Base-by-base conservation (phyloP, 768 basidiomycete species). In the Trametes cinnabarina region DNA sequence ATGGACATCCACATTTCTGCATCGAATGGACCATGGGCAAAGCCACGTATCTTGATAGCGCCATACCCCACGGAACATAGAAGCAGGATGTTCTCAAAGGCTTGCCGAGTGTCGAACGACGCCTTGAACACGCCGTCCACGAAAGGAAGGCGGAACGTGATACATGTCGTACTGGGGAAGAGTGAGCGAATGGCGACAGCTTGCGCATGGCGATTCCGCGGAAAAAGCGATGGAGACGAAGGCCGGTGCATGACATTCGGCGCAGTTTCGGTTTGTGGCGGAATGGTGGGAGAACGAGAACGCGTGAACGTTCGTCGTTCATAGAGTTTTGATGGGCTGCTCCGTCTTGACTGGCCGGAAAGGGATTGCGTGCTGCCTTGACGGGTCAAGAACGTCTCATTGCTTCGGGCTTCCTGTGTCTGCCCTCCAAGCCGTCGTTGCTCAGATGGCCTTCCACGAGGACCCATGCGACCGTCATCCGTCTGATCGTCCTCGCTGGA, bases 261-360 rank as follows among this genome's bases (percentile, higher is more conserved):
- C 47, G 71, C 65, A 44, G 66, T 67, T 23, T 68, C 68, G 4
- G 43, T 28, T 14, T 40, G 68, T 64, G 40, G 73, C 14, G 61
- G 58, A 14, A 82, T 68, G 11, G 77, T 80, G 40, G 89, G 88
- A 1, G 89, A 90, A 20, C 83, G 82, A 7, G 89, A 90, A n/a
- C 88, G 85, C 35, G 87, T 83, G 65, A 90, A 88, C 1, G 82
- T 50, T 79, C 76, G 49, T 69, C 75, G 40, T 68, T 74, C 47
- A 66, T 53, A 63, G 22, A 69, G 61, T 15, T 62, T 66, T 20
- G 76, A 67, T 7, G 74, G 55, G 62, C 72, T 49, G 69, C 69
- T 62, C 74, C 77, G 57, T 75, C 80, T 56, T 68, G 77, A 60
- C 72, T 77, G 30, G 73, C 80, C 58, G 73, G 65, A 56, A 12